Evolutionary conservation across 2,329 filamentous ascomycete genomes (phyloP), one percentile per base, ranked within the genome.

Genomic region (Fusarium pilosicola): DNA sequence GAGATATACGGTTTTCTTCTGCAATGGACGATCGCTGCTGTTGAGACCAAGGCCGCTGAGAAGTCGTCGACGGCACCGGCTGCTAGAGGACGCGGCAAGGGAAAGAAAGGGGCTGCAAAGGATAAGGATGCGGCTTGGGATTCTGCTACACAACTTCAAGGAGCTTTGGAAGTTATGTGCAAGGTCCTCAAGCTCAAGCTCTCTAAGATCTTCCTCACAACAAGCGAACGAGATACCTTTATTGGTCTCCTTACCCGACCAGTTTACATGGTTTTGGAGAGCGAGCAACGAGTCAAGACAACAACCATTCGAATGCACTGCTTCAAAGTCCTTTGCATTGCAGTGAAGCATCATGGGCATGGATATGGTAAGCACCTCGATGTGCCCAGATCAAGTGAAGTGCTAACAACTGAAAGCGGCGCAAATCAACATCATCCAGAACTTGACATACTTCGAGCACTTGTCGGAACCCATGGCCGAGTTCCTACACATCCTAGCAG

Each of bases 381-480:
- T 22, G 30, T 48, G 30, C 22, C 17, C 17, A 39, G 6, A 42
- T 36, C 7, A 38, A 30, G 34, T 28, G 22, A 18, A 36, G 74
- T 65, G 72, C 80, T 84, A 62, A 86, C 71, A 52, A 30, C 11
- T 30, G 45, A 14, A 77, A 97, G 94, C 94, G 58, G 96, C 96
- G 4, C 96, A 99, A 87, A 98, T 97, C 54, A 97, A 95, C 51
- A 97, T 99, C 78, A 95, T 98, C 62, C 96, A 99, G 82, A 98
- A 96, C 80, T 85, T 99, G 75, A 97, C 96, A 10, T 99, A 99
- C 81, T 99, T 98, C 78, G 96, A 99, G 83, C 96, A 99, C 82
- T 85, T 99, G n/a, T 96, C 96, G 1, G 96, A 99, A 80, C 96
- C 96, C 3, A 99, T 99, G 96, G 96, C 96, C 38, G 97, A 99